These are phyloP conservation scores for Fusarium hostae DNA, from an alignment of 2,329 filamentous ascomycete species.

Conservation along the genomic window DNA sequence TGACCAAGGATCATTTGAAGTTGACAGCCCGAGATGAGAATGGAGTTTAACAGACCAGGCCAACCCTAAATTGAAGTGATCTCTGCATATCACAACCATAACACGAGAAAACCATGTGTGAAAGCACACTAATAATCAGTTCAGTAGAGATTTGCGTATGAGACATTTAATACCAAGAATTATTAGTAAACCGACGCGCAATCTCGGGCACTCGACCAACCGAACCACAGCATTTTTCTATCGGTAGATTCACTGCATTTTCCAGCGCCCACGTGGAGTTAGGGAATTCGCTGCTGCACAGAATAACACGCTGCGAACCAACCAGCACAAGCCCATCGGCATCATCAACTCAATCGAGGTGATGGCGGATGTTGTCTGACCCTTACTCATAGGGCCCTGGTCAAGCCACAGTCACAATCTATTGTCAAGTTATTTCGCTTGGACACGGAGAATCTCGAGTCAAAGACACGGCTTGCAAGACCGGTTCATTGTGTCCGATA, in stretches of 20 bases:
- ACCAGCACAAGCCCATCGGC: conserved; percentile 13
- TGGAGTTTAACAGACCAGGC: not conserved
- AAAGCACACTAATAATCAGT: conserved; percentile 3
- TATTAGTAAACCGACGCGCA: conserved; percentile 32
- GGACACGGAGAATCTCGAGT: conserved; percentile 2
- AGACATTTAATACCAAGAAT: conserved; percentile 27
- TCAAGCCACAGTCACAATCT: conserved; percentile 26
- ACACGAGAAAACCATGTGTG: conserved; percentile 30
- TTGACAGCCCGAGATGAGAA: conserved; percentile 16
- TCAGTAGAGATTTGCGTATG: conserved; percentile 6
- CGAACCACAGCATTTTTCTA: conserved; percentile 14
- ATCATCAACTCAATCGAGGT: conserved; percentile 7
- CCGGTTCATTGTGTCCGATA: not conserved
- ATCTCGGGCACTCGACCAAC: conserved; percentile 37
- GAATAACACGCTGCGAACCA: conserved; percentile 12
- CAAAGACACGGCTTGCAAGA: conserved; percentile 10
- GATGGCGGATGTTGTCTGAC: conserved; percentile 9
- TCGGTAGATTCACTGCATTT: conserved; percentile 8
- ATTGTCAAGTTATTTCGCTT: conserved; percentile 21
- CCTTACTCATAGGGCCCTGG: conserved; percentile 8
- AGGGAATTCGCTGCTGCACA: conserved; percentile 40
- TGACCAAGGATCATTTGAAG: conserved; percentile 10
- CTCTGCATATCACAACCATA: not conserved
- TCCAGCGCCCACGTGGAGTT: conserved; percentile 42
- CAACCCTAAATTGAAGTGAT: conserved; percentile 3